Evolutionary conservation across 495 filamentous ascomycete genomes (phyloP), one percentile per base, ranked within the genome.

Genomic region (Lasiosphaeria ovina): DNA sequence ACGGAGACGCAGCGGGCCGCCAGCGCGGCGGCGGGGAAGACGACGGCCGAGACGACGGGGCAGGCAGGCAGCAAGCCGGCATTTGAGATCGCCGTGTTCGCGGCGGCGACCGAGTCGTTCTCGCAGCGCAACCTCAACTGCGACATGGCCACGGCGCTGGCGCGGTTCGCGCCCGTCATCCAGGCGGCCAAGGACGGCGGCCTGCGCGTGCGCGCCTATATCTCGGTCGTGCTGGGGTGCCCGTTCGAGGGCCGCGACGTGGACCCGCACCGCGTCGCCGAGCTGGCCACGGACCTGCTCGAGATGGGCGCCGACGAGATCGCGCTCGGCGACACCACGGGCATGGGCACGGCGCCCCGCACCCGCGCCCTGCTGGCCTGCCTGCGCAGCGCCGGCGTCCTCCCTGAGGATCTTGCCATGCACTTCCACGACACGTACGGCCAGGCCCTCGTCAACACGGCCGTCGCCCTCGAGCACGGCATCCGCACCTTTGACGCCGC

Each of bases 341-440:
- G 94, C 7, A 96, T 97, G 90, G 94, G 95, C 6, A 98, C 94
- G 0, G 91, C 88, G 24, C 90, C 92, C 1, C 80, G 88, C 31
- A 94, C 90, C 0, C 79, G 83, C 66, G 83, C 86, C 67, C 79
- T 95, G 45, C 74, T 95, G 58, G 77, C 80, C 56, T 85, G 90
- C 17, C 79, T 97, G 67, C 78, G 80, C 31, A 85, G 86, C 4
- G 90, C 91, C 4, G 91, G 92, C 0, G 86, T 98, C 51, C 79
- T 86, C 48, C 87, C 82, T 40, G 87, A 89, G 64, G 92, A 95
- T 66, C 65, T 98, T 2, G 93, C 93, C 2, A 85, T 96, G 72
- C 94, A 98, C 68, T 97, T 97, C 69, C 94, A 98, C 63, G 92
- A 98, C 67, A 99, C 95, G 4, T 99, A 95, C 73, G 95, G 93